Base-by-base conservation (phyloP, 495 filamentous ascomycete genomes). In the Trichoderma erinaceum region DNA sequence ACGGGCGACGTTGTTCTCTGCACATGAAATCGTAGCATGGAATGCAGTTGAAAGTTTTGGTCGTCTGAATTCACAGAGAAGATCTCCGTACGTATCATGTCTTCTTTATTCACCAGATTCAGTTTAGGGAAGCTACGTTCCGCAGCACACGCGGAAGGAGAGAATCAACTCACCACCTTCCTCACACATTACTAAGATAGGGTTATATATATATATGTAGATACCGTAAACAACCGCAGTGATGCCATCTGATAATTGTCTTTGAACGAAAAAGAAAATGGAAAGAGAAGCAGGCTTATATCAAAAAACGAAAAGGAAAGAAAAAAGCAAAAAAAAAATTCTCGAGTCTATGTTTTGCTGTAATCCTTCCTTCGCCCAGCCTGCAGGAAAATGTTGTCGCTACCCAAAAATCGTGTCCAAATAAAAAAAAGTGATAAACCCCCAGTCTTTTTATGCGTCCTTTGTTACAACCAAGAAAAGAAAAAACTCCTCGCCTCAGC, bases 351-450 rank as follows among this genome's bases (percentile, higher is more conserved):
- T 61, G 27, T 25, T 61, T 61, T 61, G 56, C 56, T 61, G 56
- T 29, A 61, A 61, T 32, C 27, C 56, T 29, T 61, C 56, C 56
- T 61, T 61, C 56, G 56, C 56, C 56, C 56, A 61, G 56, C 56
- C 56, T 61, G 56, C 56, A 61, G 56, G 56, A 7, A 61, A 38
- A 61, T 61, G 25, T 21, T 66, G 44, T 48, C 44, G 41, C 65
- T 46, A 66, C 44, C 65, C 44, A 32, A 50, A 32, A 44, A 48
- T 46, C 27, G 27, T 32, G 4, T 50, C 41, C 21, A 66, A 46
- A 66, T 27, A 21, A 27, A 38, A 38, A 38, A 38, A 38, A 38
- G 5, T 38, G 35, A 61, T 29, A 13, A 21, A 58, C 25, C 56
- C 56, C 56, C 56, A 61, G 25, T 61, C 56, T 32, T 61, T 52